Percentiles rank a stretch among this genome's conserved stretches.
Conservation (phyloP, 176 grass and related monocot species). For the Chrysopogon serrulatus region DNA sequence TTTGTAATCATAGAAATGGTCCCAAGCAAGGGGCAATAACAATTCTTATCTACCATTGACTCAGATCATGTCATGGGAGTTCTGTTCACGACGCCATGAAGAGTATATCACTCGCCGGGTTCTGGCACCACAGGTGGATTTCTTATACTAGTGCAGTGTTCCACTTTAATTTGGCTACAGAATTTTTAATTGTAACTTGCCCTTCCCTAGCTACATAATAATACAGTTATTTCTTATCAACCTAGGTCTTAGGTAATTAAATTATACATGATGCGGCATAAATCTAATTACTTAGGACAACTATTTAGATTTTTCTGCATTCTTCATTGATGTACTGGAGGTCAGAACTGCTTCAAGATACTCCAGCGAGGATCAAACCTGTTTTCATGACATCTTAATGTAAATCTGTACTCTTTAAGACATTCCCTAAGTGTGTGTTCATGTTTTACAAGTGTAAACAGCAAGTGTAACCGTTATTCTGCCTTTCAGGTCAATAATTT, state of each 20-base stretch:
- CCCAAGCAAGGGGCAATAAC: constrained; percentile 33
- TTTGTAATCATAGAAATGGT: constrained; percentile 37
- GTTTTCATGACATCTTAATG: background rate
- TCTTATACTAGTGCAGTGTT: background rate
- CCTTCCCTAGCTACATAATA: background rate
- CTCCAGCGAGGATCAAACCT: background rate
- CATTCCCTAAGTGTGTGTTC: background rate
- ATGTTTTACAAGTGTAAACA: background rate
- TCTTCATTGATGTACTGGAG: background rate
- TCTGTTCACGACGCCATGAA: constrained; percentile 78
- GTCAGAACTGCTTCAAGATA: background rate
- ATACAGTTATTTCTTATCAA: background rate
- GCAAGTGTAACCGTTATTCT: too few species aligned
- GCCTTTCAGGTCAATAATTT: constrained; percentile 68
- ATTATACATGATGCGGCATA: background rate
- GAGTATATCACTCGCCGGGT: constrained; percentile 84
- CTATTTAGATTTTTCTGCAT: background rate
- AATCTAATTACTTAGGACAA: background rate
- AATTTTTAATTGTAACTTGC: background rate
- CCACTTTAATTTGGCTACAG: background rate
- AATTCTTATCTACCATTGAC: constrained; percentile 13
- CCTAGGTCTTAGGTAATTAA: background rate
- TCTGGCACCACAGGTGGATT: constrained; percentile 75
- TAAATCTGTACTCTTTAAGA: background rate
- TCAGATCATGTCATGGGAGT: constrained; percentile 97